These are phyloP conservation scores for Cenchrus americanus DNA, from an alignment of 176 grass and related monocot genomes.

Conservation along the genomic window DNA sequence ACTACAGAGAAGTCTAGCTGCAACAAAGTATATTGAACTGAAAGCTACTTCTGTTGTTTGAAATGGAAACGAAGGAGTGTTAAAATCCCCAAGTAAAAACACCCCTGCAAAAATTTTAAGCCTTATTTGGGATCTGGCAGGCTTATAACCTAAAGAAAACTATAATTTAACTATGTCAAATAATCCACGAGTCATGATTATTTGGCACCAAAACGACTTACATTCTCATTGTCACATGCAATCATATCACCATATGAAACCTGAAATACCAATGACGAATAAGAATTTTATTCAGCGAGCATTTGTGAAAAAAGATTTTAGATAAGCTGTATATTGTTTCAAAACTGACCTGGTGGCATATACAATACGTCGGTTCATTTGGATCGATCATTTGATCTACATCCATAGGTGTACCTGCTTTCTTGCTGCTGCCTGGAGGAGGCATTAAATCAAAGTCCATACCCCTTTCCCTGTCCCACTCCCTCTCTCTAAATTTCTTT, in stretches of 20 bases:
- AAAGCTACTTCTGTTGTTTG: neutral
- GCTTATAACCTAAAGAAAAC: neutral
- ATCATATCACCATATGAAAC: constrained; percentile 99
- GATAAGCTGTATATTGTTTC: constrained; percentile 20
- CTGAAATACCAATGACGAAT: constrained; percentile 49
- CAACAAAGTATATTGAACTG: constrained; percentile 4
- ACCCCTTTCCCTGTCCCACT: constrained; percentile 85
- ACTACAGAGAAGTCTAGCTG: neutral
- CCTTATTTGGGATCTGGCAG: constrained; percentile 18
- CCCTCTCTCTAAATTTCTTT: constrained; percentile 83
- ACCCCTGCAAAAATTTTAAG: constrained; percentile 23
- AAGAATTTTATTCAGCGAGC: constrained; percentile 17
- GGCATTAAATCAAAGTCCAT: constrained; percentile 97
- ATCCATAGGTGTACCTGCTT: constrained; percentile 65
- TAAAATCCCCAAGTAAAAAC: constrained; percentile 6
- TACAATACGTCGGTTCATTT: constrained; percentile 96
- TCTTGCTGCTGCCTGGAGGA: constrained; percentile 93
- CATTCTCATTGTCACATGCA: constrained; percentile 96
- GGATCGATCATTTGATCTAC: constrained; percentile 86
- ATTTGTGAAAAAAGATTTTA: constrained; percentile 19
- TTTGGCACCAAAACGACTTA: constrained; percentile 59
- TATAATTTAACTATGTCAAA: constrained; percentile 32
- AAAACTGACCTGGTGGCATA: constrained; percentile 91
- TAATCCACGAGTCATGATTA: constrained; percentile 10
- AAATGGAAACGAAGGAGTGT: neutral